phyloP scores from a whole-genome alignment of 345 rosid genomes.

The Citrus inodora region DNA sequence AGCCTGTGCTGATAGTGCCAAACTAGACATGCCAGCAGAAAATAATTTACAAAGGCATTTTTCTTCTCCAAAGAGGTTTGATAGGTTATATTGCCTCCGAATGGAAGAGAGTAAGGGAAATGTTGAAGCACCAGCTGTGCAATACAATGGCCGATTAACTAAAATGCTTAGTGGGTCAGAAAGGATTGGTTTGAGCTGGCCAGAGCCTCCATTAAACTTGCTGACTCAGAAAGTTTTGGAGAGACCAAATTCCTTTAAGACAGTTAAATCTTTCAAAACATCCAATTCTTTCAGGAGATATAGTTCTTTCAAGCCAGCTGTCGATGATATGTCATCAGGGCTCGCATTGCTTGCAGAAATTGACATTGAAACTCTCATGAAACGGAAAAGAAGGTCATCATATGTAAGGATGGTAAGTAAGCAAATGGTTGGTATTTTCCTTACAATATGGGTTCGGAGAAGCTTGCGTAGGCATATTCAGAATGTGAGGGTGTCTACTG shows the following conservation, averaged over 20 bases:
- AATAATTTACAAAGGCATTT: constrained; percentile 48
- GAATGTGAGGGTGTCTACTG: constrained; percentile 77
- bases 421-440: constrained; percentile 93
- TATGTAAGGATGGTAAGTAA: constrained; percentile 81
- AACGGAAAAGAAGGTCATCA: constrained; percentile 60
- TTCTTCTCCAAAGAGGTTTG: constrained; percentile 58
- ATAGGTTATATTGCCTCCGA: constrained; percentile 58
- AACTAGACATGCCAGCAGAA: constrained; percentile 32
- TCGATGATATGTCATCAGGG: constrained; percentile 35
- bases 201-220: constrained; percentile 75
- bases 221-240: constrained; percentile 56
- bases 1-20: constrained; percentile 11
- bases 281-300: constrained; percentile 52
- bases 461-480: constrained; percentile 83
- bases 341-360: constrained; percentile 59
- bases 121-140: constrained; percentile 12
- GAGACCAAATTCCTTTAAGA: constrained; percentile 58
- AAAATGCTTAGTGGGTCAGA: constrained; percentile 70
- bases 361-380: constrained; percentile 67
- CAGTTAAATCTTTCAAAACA: constrained; percentile 47
- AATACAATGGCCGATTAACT: constrained; percentile 33
- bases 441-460: constrained; percentile 85
- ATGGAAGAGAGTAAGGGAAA: constrained; percentile 30
- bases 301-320: constrained; percentile 56
- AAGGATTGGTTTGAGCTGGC: constrained; percentile 83